Evolutionary conservation across 164 flowering plant species (phyloP), one percentile per base, ranked within the genome.

Genomic region (Macadamia tetraphylla): DNA sequence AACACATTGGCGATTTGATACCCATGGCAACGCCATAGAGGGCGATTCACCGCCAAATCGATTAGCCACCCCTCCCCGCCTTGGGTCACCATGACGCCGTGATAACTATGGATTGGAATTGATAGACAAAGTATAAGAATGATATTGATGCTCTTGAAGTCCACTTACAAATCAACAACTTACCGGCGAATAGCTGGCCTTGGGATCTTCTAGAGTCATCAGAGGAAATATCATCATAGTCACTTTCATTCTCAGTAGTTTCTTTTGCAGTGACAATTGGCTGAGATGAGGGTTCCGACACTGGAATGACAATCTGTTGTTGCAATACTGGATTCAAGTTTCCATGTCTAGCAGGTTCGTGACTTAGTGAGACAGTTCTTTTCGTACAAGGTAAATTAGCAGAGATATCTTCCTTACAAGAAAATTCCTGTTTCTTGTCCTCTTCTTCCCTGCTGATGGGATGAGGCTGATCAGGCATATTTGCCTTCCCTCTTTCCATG

Each of bases 241-340:
- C 62, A 35, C 30, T 57, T 55, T 69, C 10, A 29, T 43, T 60
- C 9, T 29, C 51, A 15, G 53, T 11, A 49, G 15, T 58, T 53
- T 74, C 49, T 15, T 46, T 30, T 48, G 46, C 12, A 65, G n/a
- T 49, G 30, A 44, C 3, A 31, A 46, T 58, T 64, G 1, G 35
- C 31, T 15, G 48, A 48, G 65, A 60, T 29, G 61, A 64, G 60
- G 60, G 40, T 40, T 17, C 43, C 6, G 12, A 55, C n/a, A 18
- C 18, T 60, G 68, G 18, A 59, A 42, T n/a, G 52, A 31, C 58
- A 57, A 30, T 44, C 40, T 65, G 68, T 43, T 62, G 62, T 46
- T 44, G 55, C 17, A 32, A 30, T 10, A n/a, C 53, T 68, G 63
- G 68, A 48, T 64, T 73, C 69, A 10, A 8, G 51, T 57, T 64